Evolutionary conservation across 1,284 basidiomycete genomes (phyloP).

Genomic region (Earliella scabrosa): DNA sequence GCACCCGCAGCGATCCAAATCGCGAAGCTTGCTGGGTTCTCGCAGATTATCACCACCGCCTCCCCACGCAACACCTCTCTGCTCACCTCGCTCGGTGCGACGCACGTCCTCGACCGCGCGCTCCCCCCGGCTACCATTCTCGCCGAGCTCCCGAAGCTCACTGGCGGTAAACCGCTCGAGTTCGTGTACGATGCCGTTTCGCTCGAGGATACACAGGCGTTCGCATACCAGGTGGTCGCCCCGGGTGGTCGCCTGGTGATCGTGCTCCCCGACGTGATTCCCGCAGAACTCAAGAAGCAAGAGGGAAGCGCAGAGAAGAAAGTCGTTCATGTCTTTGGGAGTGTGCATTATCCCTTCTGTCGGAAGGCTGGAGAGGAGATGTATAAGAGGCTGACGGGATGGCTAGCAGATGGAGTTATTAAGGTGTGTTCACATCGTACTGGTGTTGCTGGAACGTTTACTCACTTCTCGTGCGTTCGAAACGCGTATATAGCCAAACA

Average conservation of each 20-base stretch:
- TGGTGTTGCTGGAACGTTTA: too few relatives aligned
- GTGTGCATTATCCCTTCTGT: not conserved
- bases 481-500: slow-evolving; percentile 31
- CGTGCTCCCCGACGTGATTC: not conserved
- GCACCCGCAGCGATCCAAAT: slow-evolving; percentile 59
- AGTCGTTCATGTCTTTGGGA: slow-evolving; percentile 6
- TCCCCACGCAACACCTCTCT: slow-evolving; percentile 45
- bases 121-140: slow-evolving; percentile 30
- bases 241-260: slow-evolving; percentile 18
- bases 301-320: slow-evolving; percentile 1
- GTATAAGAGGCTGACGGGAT: slow-evolving; percentile 13
- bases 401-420: slow-evolving; percentile 20
- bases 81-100: slow-evolving; percentile 58
- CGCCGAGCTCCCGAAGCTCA: slow-evolving; percentile 29
- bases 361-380: slow-evolving; percentile 4
- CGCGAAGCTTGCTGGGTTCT: slow-evolving; percentile 55
- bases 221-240: slow-evolving; percentile 29
- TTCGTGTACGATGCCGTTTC: slow-evolving; percentile 44
- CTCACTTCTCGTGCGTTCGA: too few relatives aligned
- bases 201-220: slow-evolving; percentile 16
- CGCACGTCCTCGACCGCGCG: slow-evolving; percentile 52
- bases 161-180: slow-evolving; percentile 29
- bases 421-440: slow-evolving; percentile 13
- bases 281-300: not conserved
- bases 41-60: slow-evolving; percentile 56